Evolutionary conservation across 2,329 filamentous ascomycete species (phyloP), one percentile per base, ranked within the genome.

Genomic region (Fusarium incarnatum): DNA sequence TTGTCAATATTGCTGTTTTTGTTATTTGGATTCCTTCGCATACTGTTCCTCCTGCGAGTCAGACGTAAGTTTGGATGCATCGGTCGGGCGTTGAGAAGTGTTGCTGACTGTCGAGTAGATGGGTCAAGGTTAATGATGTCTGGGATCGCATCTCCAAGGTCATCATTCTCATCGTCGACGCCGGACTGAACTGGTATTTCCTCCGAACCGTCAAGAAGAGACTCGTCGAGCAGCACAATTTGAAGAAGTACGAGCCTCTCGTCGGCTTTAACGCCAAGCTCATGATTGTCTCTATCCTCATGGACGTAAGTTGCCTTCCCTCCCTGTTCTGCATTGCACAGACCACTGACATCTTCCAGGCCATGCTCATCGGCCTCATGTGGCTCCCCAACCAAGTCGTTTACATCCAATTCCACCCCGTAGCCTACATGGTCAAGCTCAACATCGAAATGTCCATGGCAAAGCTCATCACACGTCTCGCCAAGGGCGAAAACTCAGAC

Each of bases 391-490:
- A 79, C 50, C 76, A 77, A 63, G 63, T 72, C 16, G 76, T 80
- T 10, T 78, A 84, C 65, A 81, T 86, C 37, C 83, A 85, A 68
- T 85, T 86, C 72, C 83, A 86, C 56, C 84, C 84, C 0, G 78
- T 86, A 7, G 83, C 82, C 6, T 86, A 86, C 72, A 79, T 85
- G 46, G 83, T 86, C 60, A 86, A 86, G 64, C 81, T 86, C 41
- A 84, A 86, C 70, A 86, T 86, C 68, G 84, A 86, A 72, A 82
- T 86, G 80, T 82, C 81, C n/a, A 85, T 86, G 84, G 84, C 85
- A 37, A 81, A 81, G 27, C 81, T 86, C 40, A 86, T 86, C 70
- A 81, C 77, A 8, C 80, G 79, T 15, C 75, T 83, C 5, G 77
- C 77, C 4, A 67, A 56, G 7, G 55, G 61, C 1, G 60, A 72